These are phyloP conservation scores for Seiridium cupressi DNA, from an alignment of 2,329 filamentous ascomycete species.

Conservation along the genomic window DNA sequence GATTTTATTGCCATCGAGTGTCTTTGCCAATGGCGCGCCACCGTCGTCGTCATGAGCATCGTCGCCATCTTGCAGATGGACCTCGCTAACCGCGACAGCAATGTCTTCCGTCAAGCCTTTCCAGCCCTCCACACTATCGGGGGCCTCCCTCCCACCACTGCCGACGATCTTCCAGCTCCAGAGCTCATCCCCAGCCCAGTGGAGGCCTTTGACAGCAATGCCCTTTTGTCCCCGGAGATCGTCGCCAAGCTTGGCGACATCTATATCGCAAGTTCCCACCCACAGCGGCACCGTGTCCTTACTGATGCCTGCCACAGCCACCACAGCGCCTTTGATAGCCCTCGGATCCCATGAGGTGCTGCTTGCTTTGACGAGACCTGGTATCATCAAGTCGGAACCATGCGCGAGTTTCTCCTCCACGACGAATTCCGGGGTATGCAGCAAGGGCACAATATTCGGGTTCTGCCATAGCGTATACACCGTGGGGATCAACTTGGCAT, in stretches of 20 bases:
- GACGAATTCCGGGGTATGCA: conserved; percentile 62
- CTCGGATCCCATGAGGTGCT: conserved; percentile 61
- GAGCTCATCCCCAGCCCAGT: conserved; percentile 69
- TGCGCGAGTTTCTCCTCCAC: conserved; percentile 58
- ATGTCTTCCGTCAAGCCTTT: conserved; percentile 11
- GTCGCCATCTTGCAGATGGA: conserved; percentile 22
- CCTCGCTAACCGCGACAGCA: conserved; percentile 12
- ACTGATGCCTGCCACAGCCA: conserved; percentile 61
- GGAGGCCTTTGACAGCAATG: conserved; percentile 62
- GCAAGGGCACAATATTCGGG: conserved; percentile 56
- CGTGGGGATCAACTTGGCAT: conserved; percentile 52
- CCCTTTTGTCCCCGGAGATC: conserved; percentile 42
- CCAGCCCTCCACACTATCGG: conserved; percentile 53
- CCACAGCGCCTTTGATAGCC: conserved; percentile 58
- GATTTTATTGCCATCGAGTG: not conserved
- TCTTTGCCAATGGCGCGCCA: not conserved
- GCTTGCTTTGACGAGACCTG: conserved; percentile 52
- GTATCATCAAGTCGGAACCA: conserved; percentile 69
- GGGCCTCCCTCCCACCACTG: conserved; percentile 49
- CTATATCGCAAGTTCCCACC: conserved; percentile 53
- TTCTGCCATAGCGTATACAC: conserved; percentile 69
- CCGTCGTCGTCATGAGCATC: conserved; percentile 26
- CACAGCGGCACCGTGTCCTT: conserved; percentile 60
- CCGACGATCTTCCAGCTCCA: conserved; percentile 60
- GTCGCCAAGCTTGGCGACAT: conserved; percentile 16